Evolutionary conservation across 1,139 yeast species (phyloP), one percentile per base, ranked within the genome.

Genomic region (Saccharomyces uvarum): DNA sequence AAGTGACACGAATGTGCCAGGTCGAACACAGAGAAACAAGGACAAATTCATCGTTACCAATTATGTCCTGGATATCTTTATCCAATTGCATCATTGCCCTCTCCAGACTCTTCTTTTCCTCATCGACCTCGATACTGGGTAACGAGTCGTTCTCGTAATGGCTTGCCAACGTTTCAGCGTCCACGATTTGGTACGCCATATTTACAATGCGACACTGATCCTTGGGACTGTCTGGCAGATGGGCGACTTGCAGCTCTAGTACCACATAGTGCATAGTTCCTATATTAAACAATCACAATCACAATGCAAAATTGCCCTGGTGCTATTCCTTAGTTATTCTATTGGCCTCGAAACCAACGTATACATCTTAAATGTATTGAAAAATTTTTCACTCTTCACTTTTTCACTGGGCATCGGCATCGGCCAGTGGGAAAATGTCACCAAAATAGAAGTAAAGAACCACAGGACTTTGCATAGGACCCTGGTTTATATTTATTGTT

Each of bases 1-100:
- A 70, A 63, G 86, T 88, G 33, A 89, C 91, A 58, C 91, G 77
- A 51, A 91, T 72, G 61, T 84, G 85, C 81, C 85, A 80, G 8
- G 84, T 76, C 11, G 78, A 72, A 63, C 83, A 83, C 60, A 81
- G 75, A 0, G 90, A 78, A 48, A 89, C 85, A 63, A 90, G 80
- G 2, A 84, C 75, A 67, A 88, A 86, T 42, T 82, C 84, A 52
- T 73, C 75, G 56, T 78, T 78, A 49, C 13, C 27, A 33, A 21
- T 6, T 26, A 8, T 31, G 19, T 8, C 44, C 3, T 41, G 31
- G 24, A 58, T 54, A 21, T 56, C 60, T 14, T 48, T 26, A 21
- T 55, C 57, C 33, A 60, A 48, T 48, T 49, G 42, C 9, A 32
- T 44, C 16, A 54, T 44, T 14, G 54, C 50, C 7, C 42, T 48